Percentiles rank a stretch among this genome's conserved stretches.
Evolutionary conservation across 2,329 filamentous ascomycete species (phyloP).

Genomic region (Colletotrichum caudatum): DNA sequence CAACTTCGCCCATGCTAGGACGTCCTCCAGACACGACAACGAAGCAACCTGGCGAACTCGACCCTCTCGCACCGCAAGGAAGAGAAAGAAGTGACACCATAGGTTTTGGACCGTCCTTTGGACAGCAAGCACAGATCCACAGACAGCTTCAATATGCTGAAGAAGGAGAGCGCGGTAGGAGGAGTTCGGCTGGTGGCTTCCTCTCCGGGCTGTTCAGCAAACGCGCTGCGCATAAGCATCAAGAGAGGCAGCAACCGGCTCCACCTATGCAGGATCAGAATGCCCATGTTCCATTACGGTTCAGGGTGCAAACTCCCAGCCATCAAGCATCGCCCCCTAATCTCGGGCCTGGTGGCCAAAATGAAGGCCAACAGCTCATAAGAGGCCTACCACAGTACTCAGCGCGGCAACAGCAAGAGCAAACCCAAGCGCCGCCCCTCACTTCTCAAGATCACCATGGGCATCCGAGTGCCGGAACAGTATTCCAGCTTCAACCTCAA

Average conservation of each 20-base stretch:
- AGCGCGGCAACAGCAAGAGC: constrained; percentile 26
- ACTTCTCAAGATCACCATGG: constrained; percentile 14
- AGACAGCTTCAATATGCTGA: constrained; percentile 20
- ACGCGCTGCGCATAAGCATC: constrained; percentile 42
- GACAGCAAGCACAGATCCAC: constrained; percentile 15
- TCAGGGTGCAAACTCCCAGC: constrained; percentile 5
- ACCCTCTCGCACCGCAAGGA: constrained; percentile 22
- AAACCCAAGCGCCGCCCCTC: neutral
- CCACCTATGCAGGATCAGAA: constrained; percentile 7
- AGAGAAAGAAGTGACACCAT: constrained; percentile 44
- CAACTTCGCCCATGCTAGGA: constrained; percentile 43
- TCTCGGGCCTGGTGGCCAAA: neutral
- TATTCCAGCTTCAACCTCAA: constrained; percentile 1
- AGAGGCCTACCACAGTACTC: neutral
- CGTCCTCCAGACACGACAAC: constrained; percentile 27
- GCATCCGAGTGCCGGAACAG: constrained; percentile 8
- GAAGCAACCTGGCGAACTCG: constrained; percentile 28
- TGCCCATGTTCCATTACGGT: constrained; percentile 7
- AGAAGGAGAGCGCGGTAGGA: constrained; percentile 45
- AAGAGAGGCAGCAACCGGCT: constrained; percentile 40
- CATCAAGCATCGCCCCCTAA: constrained; percentile 14
- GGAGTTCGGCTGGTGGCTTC: constrained; percentile 43
- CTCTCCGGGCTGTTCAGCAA: constrained; percentile 44
- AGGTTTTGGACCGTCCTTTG: constrained; percentile 37
- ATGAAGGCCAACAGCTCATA: constrained; percentile 3